These are phyloP conservation scores for Cordyceps farinosa DNA, from an alignment of 2,329 filamentous ascomycete genomes.

Conservation along the genomic window DNA sequence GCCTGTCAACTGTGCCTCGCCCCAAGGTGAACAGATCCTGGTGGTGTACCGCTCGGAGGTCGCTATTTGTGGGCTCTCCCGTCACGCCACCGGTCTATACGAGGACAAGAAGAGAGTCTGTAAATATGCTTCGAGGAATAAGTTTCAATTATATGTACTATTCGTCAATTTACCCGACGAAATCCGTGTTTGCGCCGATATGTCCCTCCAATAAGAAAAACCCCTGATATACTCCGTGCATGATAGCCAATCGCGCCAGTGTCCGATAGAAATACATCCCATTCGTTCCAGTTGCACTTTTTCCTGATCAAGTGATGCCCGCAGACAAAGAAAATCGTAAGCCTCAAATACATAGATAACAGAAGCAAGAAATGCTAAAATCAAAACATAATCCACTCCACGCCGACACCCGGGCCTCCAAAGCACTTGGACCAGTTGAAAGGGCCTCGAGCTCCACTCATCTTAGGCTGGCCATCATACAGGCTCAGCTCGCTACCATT, in stretches of 20 bases:
- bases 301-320: not conserved
- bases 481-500: slow-evolving; percentile 35
- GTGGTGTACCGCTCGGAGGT: not conserved
- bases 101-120: not conserved
- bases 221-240: not conserved
- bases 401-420: slow-evolving; percentile 52
- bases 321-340: not conserved
- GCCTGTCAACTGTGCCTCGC: not conserved
- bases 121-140: not conserved
- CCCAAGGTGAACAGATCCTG: not conserved
- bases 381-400: slow-evolving; percentile 67
- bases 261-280: slow-evolving; percentile 9
- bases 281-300: not conserved
- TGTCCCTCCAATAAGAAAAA: not conserved
- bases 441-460: slow-evolving; percentile 43
- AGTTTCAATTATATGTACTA: slow-evolving; percentile 2
- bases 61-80: not conserved
- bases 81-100: not conserved
- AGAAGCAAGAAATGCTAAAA: not conserved
- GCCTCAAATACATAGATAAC: slow-evolving; percentile 21
- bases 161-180: not conserved
- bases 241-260: not conserved
- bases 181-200: not conserved
- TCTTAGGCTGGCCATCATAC: slow-evolving; percentile 29
- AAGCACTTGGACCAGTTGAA: slow-evolving; percentile 59